Conservation (phyloP, 2,329 filamentous ascomycete genomes). For the Claviceps capensis region DNA sequence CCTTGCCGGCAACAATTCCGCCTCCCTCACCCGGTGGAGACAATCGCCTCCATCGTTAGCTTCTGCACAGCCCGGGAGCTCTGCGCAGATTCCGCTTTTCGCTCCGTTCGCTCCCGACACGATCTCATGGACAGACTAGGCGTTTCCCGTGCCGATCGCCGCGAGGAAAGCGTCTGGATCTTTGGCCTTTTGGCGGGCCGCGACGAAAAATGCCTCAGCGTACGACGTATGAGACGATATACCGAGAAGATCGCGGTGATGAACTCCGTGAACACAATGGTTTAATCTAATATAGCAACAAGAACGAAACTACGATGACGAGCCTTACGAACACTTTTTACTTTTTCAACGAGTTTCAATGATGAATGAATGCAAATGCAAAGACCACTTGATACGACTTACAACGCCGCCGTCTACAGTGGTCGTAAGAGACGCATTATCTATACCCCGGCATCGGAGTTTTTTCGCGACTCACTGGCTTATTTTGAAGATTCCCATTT, state of each 20-base stretch:
- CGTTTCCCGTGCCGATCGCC: conserved; percentile 27
- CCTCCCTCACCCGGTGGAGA: conserved; percentile 60
- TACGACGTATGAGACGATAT: conserved; percentile 30
- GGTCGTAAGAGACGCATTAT: background rate
- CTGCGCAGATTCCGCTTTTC: conserved; percentile 59
- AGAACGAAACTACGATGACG: background rate
- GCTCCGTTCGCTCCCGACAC: conserved; percentile 48
- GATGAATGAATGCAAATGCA: background rate
- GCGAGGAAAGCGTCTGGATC: conserved; percentile 38
- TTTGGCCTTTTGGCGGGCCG: conserved; percentile 29
- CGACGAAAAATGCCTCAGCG: conserved; percentile 28
- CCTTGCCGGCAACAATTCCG: conserved; percentile 46
- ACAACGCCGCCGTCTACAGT: background rate
- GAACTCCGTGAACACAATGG: conserved; percentile 14
- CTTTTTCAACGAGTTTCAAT: background rate
- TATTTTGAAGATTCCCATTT: background rate
- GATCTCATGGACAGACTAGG: conserved; percentile 60
- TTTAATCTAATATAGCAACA: background rate
- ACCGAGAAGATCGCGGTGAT: conserved; percentile 25
- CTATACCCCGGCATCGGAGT: background rate
- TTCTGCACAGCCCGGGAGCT: conserved; percentile 64
- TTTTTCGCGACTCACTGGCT: background rate
- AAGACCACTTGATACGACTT: background rate
- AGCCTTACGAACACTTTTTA: background rate
- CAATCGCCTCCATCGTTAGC: conserved; percentile 62